Conservation (phyloP, 306 rosid genomes). For the Parietaria judaica region DNA sequence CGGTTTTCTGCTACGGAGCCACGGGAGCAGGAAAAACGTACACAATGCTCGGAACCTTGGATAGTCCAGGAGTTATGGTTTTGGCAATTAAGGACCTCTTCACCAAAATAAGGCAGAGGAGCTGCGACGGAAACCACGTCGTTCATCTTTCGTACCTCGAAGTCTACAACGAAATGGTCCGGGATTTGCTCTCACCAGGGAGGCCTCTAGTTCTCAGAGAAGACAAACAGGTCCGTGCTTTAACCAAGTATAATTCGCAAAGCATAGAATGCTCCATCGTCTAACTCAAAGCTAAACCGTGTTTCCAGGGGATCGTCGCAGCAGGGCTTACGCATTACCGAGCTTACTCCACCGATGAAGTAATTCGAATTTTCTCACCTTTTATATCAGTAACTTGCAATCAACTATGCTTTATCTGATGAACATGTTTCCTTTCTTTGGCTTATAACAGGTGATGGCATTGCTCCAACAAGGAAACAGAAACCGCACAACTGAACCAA, state of each 20-base stretch:
- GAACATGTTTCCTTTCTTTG: background rate
- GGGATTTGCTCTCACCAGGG: constrained; percentile 92
- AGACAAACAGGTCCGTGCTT: constrained; percentile 74
- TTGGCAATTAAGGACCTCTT: constrained; percentile 93
- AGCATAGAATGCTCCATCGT: background rate
- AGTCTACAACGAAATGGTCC: constrained; percentile 89
- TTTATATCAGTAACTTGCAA: background rate
- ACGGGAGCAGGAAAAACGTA: constrained; percentile 97
- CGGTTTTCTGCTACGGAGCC: constrained; percentile 95
- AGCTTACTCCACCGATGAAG: constrained; percentile 96
- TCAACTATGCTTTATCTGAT: background rate
- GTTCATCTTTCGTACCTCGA: constrained; percentile 92
- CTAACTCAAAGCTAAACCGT: background rate
- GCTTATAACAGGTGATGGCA: constrained; percentile 73
- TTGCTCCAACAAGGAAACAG: constrained; percentile 92
- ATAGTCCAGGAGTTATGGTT: constrained; percentile 97
- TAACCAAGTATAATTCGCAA: background rate
- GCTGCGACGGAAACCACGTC: constrained; percentile 78
- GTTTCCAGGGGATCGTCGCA: constrained; percentile 76
- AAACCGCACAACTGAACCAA: constrained; percentile 93
- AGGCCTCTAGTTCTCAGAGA: constrained; percentile 91
- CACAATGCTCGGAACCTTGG: constrained; percentile 89
- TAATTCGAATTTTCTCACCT: constrained; percentile 22
- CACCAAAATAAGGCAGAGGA: constrained; percentile 72
- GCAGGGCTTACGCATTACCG: constrained; percentile 92